phyloP scores from a whole-genome alignment of 805 yeast species.

The Diddensiella transvaalensis region DNA sequence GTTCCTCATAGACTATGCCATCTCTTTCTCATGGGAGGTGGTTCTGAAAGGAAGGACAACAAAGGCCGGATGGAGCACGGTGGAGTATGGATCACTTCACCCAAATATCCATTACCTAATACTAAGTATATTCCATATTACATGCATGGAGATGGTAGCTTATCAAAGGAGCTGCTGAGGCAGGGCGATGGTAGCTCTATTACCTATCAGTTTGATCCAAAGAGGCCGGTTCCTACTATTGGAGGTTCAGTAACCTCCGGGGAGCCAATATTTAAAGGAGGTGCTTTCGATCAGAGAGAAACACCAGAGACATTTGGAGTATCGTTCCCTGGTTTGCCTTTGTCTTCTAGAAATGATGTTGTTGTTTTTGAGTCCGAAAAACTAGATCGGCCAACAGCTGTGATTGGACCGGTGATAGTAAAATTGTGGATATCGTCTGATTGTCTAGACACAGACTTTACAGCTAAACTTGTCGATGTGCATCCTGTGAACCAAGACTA shows the following conservation, averaged over 20 bases:
- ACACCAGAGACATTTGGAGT: not conserved
- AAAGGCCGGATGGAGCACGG: conserved; percentile 8
- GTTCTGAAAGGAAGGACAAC: not conserved
- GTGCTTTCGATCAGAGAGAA: conserved; percentile 10
- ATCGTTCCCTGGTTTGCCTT: not conserved
- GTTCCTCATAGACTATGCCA: conserved; percentile 1
- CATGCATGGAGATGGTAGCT: conserved; percentile 1
- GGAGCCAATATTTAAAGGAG: conserved; percentile 6
- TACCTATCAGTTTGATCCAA: conserved; percentile 5
- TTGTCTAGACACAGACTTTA: conserved; percentile 11
- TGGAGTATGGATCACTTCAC: conserved; percentile 7
- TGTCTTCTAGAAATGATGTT: conserved; percentile 4
- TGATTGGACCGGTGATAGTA: conserved; percentile 7
- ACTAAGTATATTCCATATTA: not conserved
- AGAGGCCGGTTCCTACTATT: conserved; percentile 6
- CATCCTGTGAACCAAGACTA: conserved; percentile 9
- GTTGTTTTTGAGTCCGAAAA: conserved; percentile 5
- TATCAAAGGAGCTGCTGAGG: not conserved
- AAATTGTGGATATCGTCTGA: conserved; percentile 7
- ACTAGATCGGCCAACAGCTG: not conserved
- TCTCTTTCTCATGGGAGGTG: conserved; percentile 12
- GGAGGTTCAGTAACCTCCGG: conserved; percentile 11
- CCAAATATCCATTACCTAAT: not conserved
- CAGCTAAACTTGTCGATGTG: conserved; percentile 11
- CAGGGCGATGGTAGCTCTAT: not conserved